phyloP scores from a whole-genome alignment of 768 basidiomycete genomes.

The Tulasnella sp. region DNA sequence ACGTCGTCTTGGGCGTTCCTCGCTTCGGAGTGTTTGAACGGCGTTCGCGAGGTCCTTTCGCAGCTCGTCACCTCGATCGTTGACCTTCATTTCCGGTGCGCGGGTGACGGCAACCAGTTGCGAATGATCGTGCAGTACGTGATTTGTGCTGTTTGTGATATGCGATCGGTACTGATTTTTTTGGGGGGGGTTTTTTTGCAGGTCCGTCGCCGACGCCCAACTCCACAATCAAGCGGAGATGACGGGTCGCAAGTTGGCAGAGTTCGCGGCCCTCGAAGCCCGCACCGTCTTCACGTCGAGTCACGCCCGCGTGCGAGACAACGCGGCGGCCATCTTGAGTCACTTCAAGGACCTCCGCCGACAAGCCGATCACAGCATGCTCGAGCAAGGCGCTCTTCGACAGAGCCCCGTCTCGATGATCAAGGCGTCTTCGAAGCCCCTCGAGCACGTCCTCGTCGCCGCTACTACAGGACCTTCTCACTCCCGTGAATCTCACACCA shows the following conservation, averaged over 20 bases:
- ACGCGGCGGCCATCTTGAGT: background rate
- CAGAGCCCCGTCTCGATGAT: background rate
- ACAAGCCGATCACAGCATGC: background rate
- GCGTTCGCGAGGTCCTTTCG: background rate
- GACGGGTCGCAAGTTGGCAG: background rate
- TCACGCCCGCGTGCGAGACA: background rate
- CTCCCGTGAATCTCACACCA: background rate
- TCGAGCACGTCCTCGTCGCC: background rate
- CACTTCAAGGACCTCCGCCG: background rate
- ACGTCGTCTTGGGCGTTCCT: background rate
- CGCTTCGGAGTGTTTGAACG: background rate
- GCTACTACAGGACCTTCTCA: background rate
- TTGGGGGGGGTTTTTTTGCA: background rate
- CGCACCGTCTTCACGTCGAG: constrained; percentile 1
- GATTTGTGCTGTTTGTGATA: background rate
- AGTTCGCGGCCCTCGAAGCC: background rate
- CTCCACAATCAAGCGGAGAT: background rate
- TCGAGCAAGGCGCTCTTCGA: background rate
- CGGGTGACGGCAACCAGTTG: constrained; percentile 6
- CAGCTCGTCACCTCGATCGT: constrained; percentile 5
- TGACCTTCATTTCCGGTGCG: constrained; percentile 2
- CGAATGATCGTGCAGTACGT: background rate
- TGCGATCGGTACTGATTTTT: background rate
- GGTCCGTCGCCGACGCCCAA: background rate
- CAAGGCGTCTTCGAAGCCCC: background rate